phyloP scores from a whole-genome alignment of 345 rosid genomes.

The Populus davidiana region DNA sequence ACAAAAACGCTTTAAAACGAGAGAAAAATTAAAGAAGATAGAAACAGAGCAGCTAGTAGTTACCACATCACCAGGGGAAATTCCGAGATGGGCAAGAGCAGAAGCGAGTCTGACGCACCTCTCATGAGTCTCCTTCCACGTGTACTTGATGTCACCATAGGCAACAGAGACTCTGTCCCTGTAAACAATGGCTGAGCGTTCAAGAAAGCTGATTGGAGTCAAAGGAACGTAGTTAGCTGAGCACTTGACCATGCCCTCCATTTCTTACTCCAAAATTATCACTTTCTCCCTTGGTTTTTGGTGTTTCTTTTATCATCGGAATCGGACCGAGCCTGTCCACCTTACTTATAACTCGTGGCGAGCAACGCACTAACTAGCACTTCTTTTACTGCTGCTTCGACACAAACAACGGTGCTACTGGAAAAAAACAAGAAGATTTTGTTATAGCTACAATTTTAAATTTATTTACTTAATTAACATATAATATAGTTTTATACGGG shows the following conservation, averaged over 20 bases:
- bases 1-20: neutral
- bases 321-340: neutral
- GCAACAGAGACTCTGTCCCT: slow-evolving; percentile 40
- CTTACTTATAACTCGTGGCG: neutral
- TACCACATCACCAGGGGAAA: slow-evolving; percentile 51
- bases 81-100: slow-evolving; percentile 44
- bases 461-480: no score
- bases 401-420: neutral
- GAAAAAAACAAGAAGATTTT: neutral
- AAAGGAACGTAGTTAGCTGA: slow-evolving; percentile 53
- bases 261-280: neutral
- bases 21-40: neutral
- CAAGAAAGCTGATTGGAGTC: slow-evolving; percentile 58
- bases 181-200: slow-evolving; percentile 55
- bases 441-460: no score
- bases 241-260: slow-evolving; percentile 49
- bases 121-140: slow-evolving; percentile 49
- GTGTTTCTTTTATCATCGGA: neutral
- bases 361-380: neutral
- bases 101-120: slow-evolving; percentile 64
- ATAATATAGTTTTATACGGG: no score
- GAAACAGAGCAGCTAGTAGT: neutral
- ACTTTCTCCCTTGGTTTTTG: neutral
- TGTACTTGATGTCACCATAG: slow-evolving; percentile 45
- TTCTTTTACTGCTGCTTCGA: neutral